Base-by-base conservation (phyloP, 306 rosid genomes). In the Vigna reflexopilosa region DNA sequence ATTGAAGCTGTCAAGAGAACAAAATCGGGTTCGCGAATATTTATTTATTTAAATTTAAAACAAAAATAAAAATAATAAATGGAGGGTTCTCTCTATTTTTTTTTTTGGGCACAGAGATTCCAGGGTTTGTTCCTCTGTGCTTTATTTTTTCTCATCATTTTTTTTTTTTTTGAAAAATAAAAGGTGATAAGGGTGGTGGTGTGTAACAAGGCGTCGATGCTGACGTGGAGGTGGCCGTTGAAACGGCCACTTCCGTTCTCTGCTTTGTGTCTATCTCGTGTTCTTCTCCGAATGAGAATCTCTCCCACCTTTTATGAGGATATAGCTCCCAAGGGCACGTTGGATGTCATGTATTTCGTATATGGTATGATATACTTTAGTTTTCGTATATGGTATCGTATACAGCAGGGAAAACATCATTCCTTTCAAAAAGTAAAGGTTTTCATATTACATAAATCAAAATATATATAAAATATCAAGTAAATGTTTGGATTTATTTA, bases 181-280 rank as follows among this genome's bases (percentile, higher is more conserved):
- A 1, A 2, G 30, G 30, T 45, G 16, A 15, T 45, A 12, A n/a
- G 28, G 61, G n/a, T 10, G 34, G 63, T 22, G 63, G 34, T 15
- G 55, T 19, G 19, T 49, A 49, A 49, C 17, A 4, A 2, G 54
- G n/a, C 14, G 17, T 14, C 11, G 34, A 4, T 56, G 34, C n/a
- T 57, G 63, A 24, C 63, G n/a, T 22, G 63, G 36, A 24, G 63
- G 36, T 57, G 63, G 63, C 63, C 34, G 63, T 54, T 54, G 63
- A 22, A 24, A 57, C 63, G 63, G 63, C 63, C 63, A 24, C 63
- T 57, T 34, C 61, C n/a, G 32, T 22, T 56, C 6, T 20, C 62
- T 56, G 16, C 32, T 56, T 56, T 11, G 34, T 57, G 34, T 1
- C 36, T 22, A 57, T 57, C 63, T 17, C 58, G 10, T 16, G 4